These are phyloP conservation scores for Jackrogersella multiformis DNA, from an alignment of 495 filamentous ascomycete species.

Conservation along the genomic window DNA sequence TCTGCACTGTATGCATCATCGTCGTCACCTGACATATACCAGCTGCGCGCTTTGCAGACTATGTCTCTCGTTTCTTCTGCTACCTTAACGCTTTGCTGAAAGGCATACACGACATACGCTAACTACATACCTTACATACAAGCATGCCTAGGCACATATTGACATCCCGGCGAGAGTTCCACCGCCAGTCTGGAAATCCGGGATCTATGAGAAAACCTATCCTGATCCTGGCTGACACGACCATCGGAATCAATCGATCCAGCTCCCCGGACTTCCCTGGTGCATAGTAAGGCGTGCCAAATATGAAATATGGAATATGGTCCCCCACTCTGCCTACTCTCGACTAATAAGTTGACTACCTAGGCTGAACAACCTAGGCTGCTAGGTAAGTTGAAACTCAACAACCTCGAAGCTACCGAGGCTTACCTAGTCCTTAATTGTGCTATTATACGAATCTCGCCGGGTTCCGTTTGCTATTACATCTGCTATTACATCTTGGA, in stretches of 20 bases:
- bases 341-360: too few species aligned
- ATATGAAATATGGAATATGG: conserved; percentile 33
- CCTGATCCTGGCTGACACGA: conserved; percentile 30
- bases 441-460: conserved; percentile 20
- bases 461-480: background rate
- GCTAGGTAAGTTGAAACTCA: conserved; percentile 20
- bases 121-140: too few species aligned
- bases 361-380: too few species aligned
- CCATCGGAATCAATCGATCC: conserved; percentile 29
- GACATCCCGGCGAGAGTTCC: conserved; percentile 20
- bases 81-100: conserved; percentile 9
- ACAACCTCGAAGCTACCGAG: conserved; percentile 17
- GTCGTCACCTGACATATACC: conserved; percentile 39
- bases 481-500: background rate
- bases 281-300: conserved; percentile 40
- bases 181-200: conserved; percentile 22
- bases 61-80: conserved; percentile 3
- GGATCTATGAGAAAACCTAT: conserved; percentile 1
- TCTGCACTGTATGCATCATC: conserved; percentile 1
- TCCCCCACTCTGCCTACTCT: conserved; percentile 26
- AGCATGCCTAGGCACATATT: conserved; percentile 4
- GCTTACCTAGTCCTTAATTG: conserved; percentile 21
- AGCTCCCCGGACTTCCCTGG: conserved; percentile 37
- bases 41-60: conserved; percentile 36
- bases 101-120: conserved; percentile 1